phyloP scores from a whole-genome alignment of 176 grass and related monocot genomes.

The Carex myosuroides region DNA sequence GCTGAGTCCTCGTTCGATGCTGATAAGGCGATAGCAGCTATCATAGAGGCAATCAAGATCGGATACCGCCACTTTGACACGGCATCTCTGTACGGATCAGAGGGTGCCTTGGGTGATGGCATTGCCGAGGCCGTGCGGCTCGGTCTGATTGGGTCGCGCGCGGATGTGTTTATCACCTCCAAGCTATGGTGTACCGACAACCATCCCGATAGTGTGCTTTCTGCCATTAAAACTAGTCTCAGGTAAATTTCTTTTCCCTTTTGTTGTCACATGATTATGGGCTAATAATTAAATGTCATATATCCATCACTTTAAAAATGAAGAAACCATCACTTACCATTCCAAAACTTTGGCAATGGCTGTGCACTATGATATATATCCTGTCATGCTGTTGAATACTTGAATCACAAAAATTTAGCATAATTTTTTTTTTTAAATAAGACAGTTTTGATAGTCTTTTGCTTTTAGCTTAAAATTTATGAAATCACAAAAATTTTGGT shows the following conservation, averaged over 20 bases:
- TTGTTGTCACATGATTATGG: background rate
- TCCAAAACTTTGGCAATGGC: background rate
- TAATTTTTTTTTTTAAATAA: too few species aligned
- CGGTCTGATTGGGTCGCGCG: conserved; percentile 32
- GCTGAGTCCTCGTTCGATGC: background rate
- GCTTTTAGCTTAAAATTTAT: too few species aligned
- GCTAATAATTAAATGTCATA: background rate
- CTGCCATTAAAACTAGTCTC: conserved; percentile 35
- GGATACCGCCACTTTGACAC: conserved; percentile 70
- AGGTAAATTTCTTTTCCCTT: conserved; percentile 12
- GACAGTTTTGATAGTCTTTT: too few species aligned
- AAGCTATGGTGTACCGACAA: conserved; percentile 54
- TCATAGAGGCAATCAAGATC: conserved; percentile 41
- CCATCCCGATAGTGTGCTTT: conserved; percentile 42
- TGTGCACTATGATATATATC: too few species aligned
- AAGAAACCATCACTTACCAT: background rate
- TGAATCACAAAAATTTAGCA: too few species aligned
- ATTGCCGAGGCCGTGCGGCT: conserved; percentile 16
- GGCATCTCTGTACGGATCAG: conserved; percentile 32
- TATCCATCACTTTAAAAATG: too few species aligned
- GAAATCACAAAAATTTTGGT: too few species aligned
- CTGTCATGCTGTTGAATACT: too few species aligned
- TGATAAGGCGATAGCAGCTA: conserved; percentile 9
- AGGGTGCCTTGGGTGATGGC: conserved; percentile 34
- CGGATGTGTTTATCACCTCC: conserved; percentile 54